Evolutionary conservation across 2,329 filamentous ascomycete species (phyloP).

Genomic region (Madurella fahalii): DNA sequence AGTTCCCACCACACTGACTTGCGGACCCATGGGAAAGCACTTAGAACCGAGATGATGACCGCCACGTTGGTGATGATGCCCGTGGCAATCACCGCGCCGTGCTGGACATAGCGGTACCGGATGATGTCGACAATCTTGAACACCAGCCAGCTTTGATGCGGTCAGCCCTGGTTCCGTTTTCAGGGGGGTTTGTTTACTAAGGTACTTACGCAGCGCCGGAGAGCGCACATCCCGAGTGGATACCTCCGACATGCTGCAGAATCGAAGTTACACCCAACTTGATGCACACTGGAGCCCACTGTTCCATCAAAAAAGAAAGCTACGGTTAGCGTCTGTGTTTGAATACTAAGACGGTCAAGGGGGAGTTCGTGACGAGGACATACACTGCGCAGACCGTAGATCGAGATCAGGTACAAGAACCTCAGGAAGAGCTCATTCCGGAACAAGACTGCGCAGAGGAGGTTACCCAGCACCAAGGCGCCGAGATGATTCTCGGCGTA

Average conservation of each 20-base stretch:
- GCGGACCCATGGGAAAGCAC: constrained; percentile 39
- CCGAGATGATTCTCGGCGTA: constrained; percentile 38
- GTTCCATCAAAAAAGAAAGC: background rate
- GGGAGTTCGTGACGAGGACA: constrained; percentile 14
- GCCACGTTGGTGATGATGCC: constrained; percentile 37
- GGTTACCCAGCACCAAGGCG: constrained; percentile 37
- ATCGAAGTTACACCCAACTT: constrained; percentile 36
- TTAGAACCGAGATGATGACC: constrained; percentile 37
- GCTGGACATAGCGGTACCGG: constrained; percentile 31
- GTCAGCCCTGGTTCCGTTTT: constrained; percentile 10
- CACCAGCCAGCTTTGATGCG: constrained; percentile 33
- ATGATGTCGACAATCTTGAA: constrained; percentile 39
- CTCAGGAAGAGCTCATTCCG: constrained; percentile 38
- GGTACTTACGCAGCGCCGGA: constrained; percentile 35
- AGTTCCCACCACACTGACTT: constrained; percentile 36
- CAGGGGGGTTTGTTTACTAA: background rate
- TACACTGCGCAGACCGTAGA: constrained; percentile 37
- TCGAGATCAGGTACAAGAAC: constrained; percentile 34
- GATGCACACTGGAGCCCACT: constrained; percentile 37
- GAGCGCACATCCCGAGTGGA: constrained; percentile 39
- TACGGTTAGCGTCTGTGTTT: constrained; percentile 7
- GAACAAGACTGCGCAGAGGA: constrained; percentile 38
- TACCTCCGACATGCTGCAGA: constrained; percentile 40
- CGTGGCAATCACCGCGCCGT: constrained; percentile 34
- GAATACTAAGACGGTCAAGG: background rate